Percentiles rank a stretch among this genome's conserved stretches.
Conservation (phyloP, 2,329 filamentous ascomycete species). For the Curvularia spicifera region DNA sequence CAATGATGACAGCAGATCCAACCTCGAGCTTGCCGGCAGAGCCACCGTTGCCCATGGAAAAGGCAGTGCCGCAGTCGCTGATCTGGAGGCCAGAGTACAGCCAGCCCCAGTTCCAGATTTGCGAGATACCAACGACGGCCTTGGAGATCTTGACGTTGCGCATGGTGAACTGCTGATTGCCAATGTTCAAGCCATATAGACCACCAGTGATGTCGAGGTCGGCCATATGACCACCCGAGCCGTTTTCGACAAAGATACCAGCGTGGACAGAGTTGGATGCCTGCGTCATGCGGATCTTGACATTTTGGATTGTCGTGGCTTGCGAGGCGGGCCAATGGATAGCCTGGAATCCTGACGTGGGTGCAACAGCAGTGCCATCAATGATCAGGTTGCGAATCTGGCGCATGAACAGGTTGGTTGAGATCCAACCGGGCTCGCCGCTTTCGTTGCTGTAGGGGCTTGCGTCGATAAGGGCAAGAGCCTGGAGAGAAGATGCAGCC, state of each 20-base stretch:
- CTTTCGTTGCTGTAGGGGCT: conserved; percentile 56
- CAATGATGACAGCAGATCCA: conserved; percentile 64
- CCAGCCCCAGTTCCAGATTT: conserved; percentile 69
- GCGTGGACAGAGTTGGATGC: conserved; percentile 55
- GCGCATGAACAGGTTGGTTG: conserved; percentile 69
- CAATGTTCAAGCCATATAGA: conserved; percentile 51
- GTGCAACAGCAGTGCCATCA: conserved; percentile 62
- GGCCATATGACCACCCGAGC: conserved; percentile 55
- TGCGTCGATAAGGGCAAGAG: conserved; percentile 65
- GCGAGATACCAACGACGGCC: conserved; percentile 61
- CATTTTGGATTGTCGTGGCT: conserved; percentile 56
- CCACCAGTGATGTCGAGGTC: conserved; percentile 56
- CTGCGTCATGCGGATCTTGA: conserved; percentile 53
- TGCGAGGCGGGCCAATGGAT: conserved; percentile 58
- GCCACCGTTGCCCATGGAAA: conserved; percentile 56
- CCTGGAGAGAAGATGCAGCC: conserved; percentile 59
- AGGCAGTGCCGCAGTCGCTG: conserved; percentile 60
- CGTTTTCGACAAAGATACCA: conserved; percentile 57
- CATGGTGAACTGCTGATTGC: conserved; percentile 64
- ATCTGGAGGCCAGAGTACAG: conserved; percentile 60
- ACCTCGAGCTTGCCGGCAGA: conserved; percentile 48
- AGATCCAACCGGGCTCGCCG: conserved; percentile 52
- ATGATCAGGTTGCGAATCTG: conserved; percentile 69
- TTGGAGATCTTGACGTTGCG: conserved; percentile 62
- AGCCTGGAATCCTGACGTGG: conserved; percentile 54